phyloP scores from a whole-genome alignment of 257 asterid genomes.

The Ballota nigra region DNA sequence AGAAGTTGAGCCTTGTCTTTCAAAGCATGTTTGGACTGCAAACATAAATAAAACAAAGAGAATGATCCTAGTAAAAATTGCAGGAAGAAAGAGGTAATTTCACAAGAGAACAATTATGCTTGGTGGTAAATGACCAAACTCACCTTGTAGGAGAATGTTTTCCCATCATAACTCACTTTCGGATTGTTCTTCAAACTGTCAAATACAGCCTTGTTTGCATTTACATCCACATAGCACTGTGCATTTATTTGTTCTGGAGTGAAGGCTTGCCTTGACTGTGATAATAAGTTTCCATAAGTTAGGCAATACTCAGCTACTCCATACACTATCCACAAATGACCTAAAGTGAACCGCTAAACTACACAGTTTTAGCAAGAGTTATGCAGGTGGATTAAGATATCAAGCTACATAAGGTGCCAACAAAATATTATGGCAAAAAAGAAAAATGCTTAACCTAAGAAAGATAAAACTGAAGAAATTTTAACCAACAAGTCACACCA shows the following conservation, averaged over 20 bases:
- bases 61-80: not conserved
- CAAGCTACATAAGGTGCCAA: not conserved
- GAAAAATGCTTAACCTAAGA: not conserved
- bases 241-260: conserved; percentile 78
- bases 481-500: not conserved
- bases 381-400: not conserved
- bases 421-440: not conserved
- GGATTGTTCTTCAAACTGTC: conserved; percentile 80
- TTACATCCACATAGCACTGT: conserved; percentile 69
- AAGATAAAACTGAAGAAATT: not conserved
- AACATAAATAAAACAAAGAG: not conserved
- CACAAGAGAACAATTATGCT: not conserved
- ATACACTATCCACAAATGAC: not conserved
- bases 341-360: not conserved
- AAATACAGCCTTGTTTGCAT: conserved; percentile 75
- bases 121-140: conserved; percentile 9
- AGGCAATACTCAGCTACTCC: not conserved
- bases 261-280: conserved; percentile 68
- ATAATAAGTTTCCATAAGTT: conserved; percentile 15
- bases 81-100: not conserved
- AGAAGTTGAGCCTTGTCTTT: conserved; percentile 60
- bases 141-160: conserved; percentile 81
- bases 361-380: not conserved
- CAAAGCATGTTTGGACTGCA: conserved; percentile 73
- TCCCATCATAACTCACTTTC: conserved; percentile 73